Percentiles rank a stretch among this genome's conserved stretches.
phyloP scores from a whole-genome alignment of 2,329 filamentous ascomycete species.

The Sordariomycetes sp. region DNA sequence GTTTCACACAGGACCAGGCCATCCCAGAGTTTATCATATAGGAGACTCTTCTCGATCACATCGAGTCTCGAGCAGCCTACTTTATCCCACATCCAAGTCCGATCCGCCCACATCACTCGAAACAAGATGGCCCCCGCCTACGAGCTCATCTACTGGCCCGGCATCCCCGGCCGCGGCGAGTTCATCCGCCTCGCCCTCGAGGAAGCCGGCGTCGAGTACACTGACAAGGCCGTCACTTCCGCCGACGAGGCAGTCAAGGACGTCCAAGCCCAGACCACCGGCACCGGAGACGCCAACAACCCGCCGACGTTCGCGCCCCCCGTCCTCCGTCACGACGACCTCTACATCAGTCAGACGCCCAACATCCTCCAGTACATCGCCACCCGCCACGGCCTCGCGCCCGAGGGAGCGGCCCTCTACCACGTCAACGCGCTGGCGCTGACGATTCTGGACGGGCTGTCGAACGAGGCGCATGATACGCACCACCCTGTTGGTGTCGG shows the following conservation, averaged over 20 bases:
- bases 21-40: not conserved
- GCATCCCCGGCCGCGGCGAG: conserved; percentile 61
- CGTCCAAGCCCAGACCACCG: conserved; percentile 33
- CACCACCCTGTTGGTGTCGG: conserved; percentile 55
- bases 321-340: conserved; percentile 45
- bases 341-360: conserved; percentile 55
- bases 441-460: conserved; percentile 58
- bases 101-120: not conserved
- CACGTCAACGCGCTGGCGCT: conserved; percentile 50
- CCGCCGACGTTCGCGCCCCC: conserved; percentile 56
- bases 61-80: not conserved
- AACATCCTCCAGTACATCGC: conserved; percentile 64
- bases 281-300: conserved; percentile 38
- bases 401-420: conserved; percentile 30
- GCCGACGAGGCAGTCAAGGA: conserved; percentile 31
- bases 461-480: conserved; percentile 60
- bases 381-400: conserved; percentile 41
- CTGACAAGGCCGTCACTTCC: conserved; percentile 32
- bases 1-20: not conserved
- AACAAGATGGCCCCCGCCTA: conserved; percentile 24
- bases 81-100: not conserved
- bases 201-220: conserved; percentile 51
- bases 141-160: conserved; percentile 59
- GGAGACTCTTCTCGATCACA: not conserved
- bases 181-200: conserved; percentile 61